Evolutionary conservation across 495 filamentous ascomycete genomes (phyloP).

Genomic region (Sordaria brevicollis): DNA sequence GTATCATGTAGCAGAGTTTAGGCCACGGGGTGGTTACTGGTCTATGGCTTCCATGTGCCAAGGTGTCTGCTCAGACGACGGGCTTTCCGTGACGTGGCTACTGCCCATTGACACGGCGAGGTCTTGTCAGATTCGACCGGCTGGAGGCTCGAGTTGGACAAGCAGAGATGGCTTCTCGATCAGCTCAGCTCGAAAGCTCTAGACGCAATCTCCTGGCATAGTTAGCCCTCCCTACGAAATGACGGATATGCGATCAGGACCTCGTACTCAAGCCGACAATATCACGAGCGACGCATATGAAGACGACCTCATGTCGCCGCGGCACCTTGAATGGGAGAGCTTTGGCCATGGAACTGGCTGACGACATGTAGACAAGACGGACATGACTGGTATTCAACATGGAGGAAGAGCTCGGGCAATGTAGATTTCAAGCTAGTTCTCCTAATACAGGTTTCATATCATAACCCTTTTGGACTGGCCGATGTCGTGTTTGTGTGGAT

Average conservation of each 20-base stretch:
- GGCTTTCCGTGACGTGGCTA: background rate
- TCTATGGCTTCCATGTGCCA: background rate
- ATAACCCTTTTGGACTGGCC: background rate
- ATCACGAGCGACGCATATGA: background rate
- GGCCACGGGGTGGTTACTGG: background rate
- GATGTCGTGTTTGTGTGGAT: background rate
- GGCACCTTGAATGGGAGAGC: background rate
- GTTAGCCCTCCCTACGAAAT: background rate
- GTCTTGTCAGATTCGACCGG: background rate
- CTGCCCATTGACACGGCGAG: background rate
- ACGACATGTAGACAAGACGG: background rate
- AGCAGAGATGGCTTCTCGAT: background rate
- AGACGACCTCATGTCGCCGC: background rate
- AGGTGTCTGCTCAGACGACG: background rate
- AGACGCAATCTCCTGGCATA: background rate
- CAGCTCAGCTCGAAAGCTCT: background rate
- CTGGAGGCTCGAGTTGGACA: background rate
- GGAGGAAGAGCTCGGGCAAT: background rate
- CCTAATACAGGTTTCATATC: background rate
- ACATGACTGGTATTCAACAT: background rate
- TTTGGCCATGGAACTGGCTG: background rate
- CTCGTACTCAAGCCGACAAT: background rate
- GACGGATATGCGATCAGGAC: background rate
- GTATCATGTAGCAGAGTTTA: background rate
- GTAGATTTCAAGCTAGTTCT: background rate